Base-by-base conservation (phyloP, 768 basidiomycete species). In the Agaricus sinodeliciosus region DNA sequence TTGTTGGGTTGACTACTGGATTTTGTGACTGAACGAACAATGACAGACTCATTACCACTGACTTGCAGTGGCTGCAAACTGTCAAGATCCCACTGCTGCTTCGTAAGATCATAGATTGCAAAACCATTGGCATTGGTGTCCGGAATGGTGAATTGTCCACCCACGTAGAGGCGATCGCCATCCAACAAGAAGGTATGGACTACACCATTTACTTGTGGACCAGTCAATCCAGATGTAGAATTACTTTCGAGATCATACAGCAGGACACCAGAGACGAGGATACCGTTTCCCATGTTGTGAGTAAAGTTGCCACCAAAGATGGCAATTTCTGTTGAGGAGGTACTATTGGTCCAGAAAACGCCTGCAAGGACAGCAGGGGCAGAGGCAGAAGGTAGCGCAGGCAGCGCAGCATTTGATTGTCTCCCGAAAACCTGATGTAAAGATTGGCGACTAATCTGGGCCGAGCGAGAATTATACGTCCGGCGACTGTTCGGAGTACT, bases 261-360 rank as follows among this genome's bases (percentile, higher is more conserved):
- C 0, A 81, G 90, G 18, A 95, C 63, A 27, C 77, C 82, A 2
- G 81, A 74, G 2, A 63, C 62, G 15, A 67, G 57, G 1, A 74
- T 69, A 3, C 73, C 68, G 6, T 70, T 70, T 2, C 67, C 54
- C 36, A 70, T 57, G 5, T 72, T 55, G 62, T 84, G 84, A 0
- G 87, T 79, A 65, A 97, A 99, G 65, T 94, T 93, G 34, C 95
- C 95, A 28, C 94, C 95, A 44, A 97, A 72, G 56, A 97, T 80
- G 40, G 82, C 81, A 16, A 91, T 67, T 51, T 89, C 81, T 42
- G 62, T 64, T 4, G 78, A 75, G 2, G 81, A 81, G 1, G 85
- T 78, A 35, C 73, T 74, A 63, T 97, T 96, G 6, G 81, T 87
- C 90, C 91, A 97, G 72, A 93, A 97, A 2, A 80, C 79, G 28